Base-by-base conservation (phyloP, 2,329 filamentous ascomycete species). In the Leptographium radiaticola region DNA sequence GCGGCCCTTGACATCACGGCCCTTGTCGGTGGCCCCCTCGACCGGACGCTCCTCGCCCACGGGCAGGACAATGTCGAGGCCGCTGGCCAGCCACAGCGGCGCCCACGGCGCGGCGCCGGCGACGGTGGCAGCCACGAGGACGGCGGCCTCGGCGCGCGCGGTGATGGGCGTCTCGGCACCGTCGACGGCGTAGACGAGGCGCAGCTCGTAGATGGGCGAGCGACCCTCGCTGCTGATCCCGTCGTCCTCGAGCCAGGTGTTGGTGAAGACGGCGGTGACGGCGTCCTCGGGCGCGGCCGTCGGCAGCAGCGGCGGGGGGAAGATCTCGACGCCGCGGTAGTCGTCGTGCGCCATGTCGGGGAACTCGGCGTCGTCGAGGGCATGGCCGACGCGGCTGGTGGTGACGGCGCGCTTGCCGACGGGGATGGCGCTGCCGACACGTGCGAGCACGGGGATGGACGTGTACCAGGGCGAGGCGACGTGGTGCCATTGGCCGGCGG, bases 241-340 rank as follows among this genome's bases (percentile, higher is more conserved):
- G 40, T 67, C 64, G 51, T 68, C 65, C 51, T 67, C 65, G 7
- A 64, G 56, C 66, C 65, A 67, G 16, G 57, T 57, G 50, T 54
- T 61, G 39, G 49, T 51, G 51, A 63, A 67, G 33, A 54, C 16
- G 11, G 36, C 47, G 34, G 10, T 57, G 18, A 42, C 36, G 11
- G 34, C 39, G 6, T 33, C 34, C 11, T 18, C n/a, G 11, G 30
- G 11, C 18, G 31, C 16, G 12, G 39, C 13, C 6, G 50, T 16
- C n/a, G 59, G 56, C 46, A 59, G 58, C 51, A n/a, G 54, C 50
- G 52, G 62, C 4, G 64, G 63, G 11, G 66, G 66, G 57, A 63
- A 68, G 44, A 68, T 62, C 59, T 68, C 66, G n/a, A 66, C 61
- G 4, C 60, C 64, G 12, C 66, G 62, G 59, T 60, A 66, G 58